Evolutionary conservation across 1,139 yeast genomes (phyloP).

Genomic region (Suhomyces guaymorum): DNA sequence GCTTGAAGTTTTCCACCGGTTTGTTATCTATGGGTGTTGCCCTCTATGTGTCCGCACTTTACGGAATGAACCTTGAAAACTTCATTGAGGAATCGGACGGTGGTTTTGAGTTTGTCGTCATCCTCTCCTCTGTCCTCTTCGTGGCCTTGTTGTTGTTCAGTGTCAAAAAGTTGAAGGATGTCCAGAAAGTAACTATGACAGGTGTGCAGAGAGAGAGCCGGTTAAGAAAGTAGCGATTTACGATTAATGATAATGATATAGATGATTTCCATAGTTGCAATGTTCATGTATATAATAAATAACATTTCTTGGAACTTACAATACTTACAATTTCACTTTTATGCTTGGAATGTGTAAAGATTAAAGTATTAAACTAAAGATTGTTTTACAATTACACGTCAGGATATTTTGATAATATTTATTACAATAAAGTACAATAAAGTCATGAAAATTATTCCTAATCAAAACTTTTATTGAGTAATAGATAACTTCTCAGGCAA

Average conservation of each 20-base stretch:
- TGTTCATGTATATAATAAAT: too few relatives aligned
- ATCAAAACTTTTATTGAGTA: too few relatives aligned
- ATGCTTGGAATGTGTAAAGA: too few relatives aligned
- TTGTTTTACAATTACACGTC: too few relatives aligned
- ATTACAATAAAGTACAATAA: too few relatives aligned
- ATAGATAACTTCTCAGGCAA: constrained; percentile 22
- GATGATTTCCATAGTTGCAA: too few relatives aligned
- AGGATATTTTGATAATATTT: too few relatives aligned
- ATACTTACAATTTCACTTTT: too few relatives aligned
- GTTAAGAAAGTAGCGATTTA: background rate
- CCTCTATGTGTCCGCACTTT: constrained; percentile 43
- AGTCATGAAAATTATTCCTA: too few relatives aligned
- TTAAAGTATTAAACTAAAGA: too few relatives aligned
- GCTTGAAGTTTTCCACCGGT: constrained; percentile 45
- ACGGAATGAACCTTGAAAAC: constrained; percentile 46
- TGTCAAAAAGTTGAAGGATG: constrained; percentile 31
- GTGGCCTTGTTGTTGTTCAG: constrained; percentile 29
- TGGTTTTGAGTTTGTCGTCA: constrained; percentile 39
- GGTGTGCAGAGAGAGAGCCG: constrained; percentile 28
- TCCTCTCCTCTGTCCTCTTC: constrained; percentile 29
- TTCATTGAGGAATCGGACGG: constrained; percentile 37
- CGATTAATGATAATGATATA: too few relatives aligned
- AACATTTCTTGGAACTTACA: too few relatives aligned
- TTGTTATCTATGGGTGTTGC: constrained; percentile 43
- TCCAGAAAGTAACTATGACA: constrained; percentile 47